Evolutionary conservation across 2,329 filamentous ascomycete species (phyloP), one percentile per base, ranked within the genome.

Genomic region (Phialophora chinensis): DNA sequence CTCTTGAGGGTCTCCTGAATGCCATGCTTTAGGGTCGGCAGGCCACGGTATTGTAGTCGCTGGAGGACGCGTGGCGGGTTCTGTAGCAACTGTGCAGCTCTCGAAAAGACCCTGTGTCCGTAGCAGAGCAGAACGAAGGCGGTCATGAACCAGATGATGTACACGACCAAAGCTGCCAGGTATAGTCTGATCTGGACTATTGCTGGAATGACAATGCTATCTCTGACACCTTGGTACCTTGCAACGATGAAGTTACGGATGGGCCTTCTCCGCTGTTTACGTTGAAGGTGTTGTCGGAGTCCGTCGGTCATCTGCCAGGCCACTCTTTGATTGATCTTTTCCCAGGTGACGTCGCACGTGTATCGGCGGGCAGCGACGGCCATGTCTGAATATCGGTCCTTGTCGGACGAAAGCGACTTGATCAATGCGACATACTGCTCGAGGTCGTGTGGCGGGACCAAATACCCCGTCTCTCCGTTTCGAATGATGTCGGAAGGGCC

Each of bases 241-340:
- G 65, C 62, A 20, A 66, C 63, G n/a, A 74, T 62, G 68, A 71
- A 74, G 47, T 73, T 73, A 63, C 60, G 69, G 56, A 68, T 73
- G 53, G 44, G 70, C 23, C 62, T 49, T 50, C 59, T 56, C 29
- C 52, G 29, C 54, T 52, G 63, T 56, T 38, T 68, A 68, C 23
- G 66, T 67, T 52, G 73, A 53, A 38, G 63, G 63, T 55, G 79
- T 29, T 71, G 74, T 56, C 79, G 77, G 25, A 84, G 77, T 54
- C 84, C 79, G 17, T 82, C 79, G 2, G 83, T 79, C 78, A 91
- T 86, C 65, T 86, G 84, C 83, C 86, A 87, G 2, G 89, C 89
- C 0, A 90, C 88, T 57, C 85, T 86, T 72, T 89, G 89, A 78
- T 90, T 89, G 76, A 91, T 89, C 77, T 85, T 88, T 66, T 90